phyloP scores from a whole-genome alignment of 495 filamentous ascomycete genomes.

The Neurospora sp. region DNA sequence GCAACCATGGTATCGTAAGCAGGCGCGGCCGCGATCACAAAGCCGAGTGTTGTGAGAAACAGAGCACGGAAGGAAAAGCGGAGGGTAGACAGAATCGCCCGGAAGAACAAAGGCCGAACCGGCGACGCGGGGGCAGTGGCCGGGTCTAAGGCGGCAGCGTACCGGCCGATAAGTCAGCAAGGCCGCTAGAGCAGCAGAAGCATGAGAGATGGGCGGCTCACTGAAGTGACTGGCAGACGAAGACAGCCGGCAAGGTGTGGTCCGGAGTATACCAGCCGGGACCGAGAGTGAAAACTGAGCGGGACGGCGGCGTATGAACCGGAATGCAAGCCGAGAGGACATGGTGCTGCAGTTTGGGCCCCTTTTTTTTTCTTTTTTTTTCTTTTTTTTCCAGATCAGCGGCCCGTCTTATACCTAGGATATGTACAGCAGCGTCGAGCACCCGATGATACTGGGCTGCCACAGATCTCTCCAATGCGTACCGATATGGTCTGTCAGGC shows the following conservation, averaged over 20 bases:
- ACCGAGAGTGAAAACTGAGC: slow-evolving; percentile 4
- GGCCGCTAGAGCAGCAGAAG: background rate
- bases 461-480: background rate
- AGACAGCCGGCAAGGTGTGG: background rate
- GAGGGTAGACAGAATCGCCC: slow-evolving; percentile 11
- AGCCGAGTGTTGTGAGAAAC: slow-evolving; percentile 39
- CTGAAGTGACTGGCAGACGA: background rate
- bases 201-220: background rate
- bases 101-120: slow-evolving; percentile 11
- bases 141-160: background rate
- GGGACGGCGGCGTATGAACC: slow-evolving; percentile 1
- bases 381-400: background rate
- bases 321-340: slow-evolving; percentile 8
- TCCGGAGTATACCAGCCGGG: slow-evolving; percentile 1
- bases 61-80: slow-evolving; percentile 24
- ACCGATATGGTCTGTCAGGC: background rate
- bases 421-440: background rate
- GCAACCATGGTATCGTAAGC: slow-evolving; percentile 31
- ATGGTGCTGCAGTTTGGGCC: slow-evolving; percentile 2
- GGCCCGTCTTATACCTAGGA: background rate
- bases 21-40: slow-evolving; percentile 43
- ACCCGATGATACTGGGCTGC: background rate
- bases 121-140: background rate
- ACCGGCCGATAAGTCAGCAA: background rate
- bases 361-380: background rate